Evolutionary conservation across 495 filamentous ascomycete genomes (phyloP), one percentile per base, ranked within the genome.

Genomic region (Trichoderma gamsii): DNA sequence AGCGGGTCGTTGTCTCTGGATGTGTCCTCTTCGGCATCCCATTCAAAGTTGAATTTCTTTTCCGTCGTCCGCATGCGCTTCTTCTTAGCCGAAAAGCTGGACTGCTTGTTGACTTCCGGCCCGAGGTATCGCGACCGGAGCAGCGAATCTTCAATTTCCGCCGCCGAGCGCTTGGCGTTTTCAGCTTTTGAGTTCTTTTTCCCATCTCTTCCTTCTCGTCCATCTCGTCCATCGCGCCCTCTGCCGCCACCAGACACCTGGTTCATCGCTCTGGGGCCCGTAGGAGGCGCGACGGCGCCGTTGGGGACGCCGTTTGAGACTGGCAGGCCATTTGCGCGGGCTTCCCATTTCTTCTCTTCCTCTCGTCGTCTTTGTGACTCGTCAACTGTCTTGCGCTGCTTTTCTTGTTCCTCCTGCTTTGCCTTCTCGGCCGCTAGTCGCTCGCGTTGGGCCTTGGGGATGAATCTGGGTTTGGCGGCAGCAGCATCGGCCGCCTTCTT

Each of bases 1-100:
- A 97, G 79, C 8, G 94, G 93, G 72, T 97, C 96, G 72, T 93
- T 92, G 70, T 96, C 93, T 66, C 81, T 73, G 70, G 90, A 96
- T 16, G 95, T 99, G 76, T 99, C 95, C 72, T 99, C 95, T 72
- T 97, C 93, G 2, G 86, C 83, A 71, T 97, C 96, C 95, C 95
- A 99, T 76, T 98, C 95, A 71, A 99, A 98, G 74, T 97, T 99
- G 83, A 99, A 99, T 74, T 98, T 97, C 78, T 93, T 91, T 76
- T 97, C 94, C 12, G 92, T 93, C 1, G 93, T 97, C 70, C 96
- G 84, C 76, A 89, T 89, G 64, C 94, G 86, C 82, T 98, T 99
- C 84, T 98, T 98, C 83, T 97, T 96, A 11, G 92, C 92, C 0
- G 92, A 96, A 74, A 97, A 97, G 38, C 88, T 97, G 3, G 91